Percentiles rank a stretch among this genome's conserved stretches.
These are phyloP conservation scores for Zymoseptoria tritici DNA, from an alignment of 2,329 filamentous ascomycete genomes.

Conservation along the genomic window DNA sequence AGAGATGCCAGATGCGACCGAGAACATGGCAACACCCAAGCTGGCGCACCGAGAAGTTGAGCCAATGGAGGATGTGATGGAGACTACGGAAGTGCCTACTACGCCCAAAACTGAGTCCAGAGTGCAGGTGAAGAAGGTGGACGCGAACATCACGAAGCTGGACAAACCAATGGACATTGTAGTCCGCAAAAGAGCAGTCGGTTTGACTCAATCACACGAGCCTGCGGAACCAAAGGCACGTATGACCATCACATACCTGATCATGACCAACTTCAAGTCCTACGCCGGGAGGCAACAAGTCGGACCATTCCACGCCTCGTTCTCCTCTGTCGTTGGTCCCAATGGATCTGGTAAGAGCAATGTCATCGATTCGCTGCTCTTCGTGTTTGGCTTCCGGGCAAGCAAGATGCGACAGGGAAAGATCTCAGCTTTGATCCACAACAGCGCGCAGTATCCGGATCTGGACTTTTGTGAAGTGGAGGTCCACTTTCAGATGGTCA, in stretches of 20 bases:
- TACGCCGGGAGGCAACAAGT: conserved; percentile 94
- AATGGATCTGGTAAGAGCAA: conserved; percentile 99
- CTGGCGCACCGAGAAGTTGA: conserved; percentile 7
- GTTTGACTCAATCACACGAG: conserved; percentile 58
- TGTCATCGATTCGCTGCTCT: conserved; percentile 93
- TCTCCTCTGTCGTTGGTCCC: conserved; percentile 94
- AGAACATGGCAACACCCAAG: conserved; percentile 17
- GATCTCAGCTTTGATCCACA: conserved; percentile 95
- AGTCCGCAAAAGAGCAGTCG: conserved; percentile 70
- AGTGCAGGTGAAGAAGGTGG: conserved; percentile 57
- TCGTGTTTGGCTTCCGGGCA: conserved; percentile 97
- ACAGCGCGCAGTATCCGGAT: conserved; percentile 79
- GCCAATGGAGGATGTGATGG: conserved; percentile 39
- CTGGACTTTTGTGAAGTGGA: conserved; percentile 90
- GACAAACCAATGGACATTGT: conserved; percentile 93
- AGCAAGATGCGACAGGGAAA: conserved; percentile 99
- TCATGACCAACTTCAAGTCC: conserved; percentile 97
- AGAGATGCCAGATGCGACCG: conserved; percentile 11
- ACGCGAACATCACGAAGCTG: conserved; percentile 66
- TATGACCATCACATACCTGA: conserved; percentile 85
- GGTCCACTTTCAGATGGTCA: conserved; percentile 91
- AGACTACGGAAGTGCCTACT: conserved; percentile 11
- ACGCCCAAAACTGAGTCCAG: conserved; percentile 22
- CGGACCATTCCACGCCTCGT: conserved; percentile 91
- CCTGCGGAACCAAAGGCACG: conserved; percentile 71